Conservation (phyloP, 2,329 filamentous ascomycete genomes). For the Cryphonectria carpinicola region DNA sequence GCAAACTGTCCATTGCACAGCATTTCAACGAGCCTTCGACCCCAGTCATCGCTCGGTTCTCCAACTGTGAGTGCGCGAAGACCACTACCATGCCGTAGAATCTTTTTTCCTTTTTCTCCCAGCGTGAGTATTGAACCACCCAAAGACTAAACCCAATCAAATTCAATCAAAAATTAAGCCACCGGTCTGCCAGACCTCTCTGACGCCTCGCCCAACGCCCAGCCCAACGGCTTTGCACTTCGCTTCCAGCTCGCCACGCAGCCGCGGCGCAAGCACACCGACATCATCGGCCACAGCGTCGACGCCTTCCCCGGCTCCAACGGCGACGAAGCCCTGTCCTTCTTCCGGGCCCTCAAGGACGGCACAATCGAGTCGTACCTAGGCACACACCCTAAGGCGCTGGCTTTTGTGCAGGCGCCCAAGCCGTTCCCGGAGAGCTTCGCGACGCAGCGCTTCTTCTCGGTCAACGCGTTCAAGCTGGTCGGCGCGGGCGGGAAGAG, state of each 20-base stretch:
- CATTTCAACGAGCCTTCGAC: constrained; percentile 52
- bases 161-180: constrained; percentile 36
- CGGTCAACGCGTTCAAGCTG: constrained; percentile 55
- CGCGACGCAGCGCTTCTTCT: constrained; percentile 51
- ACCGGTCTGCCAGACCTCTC: constrained; percentile 55
- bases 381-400: constrained; percentile 48
- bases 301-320: constrained; percentile 56
- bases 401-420: constrained; percentile 50
- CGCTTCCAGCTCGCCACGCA: constrained; percentile 49
- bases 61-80: constrained; percentile 36
- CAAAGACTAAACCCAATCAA: not conserved
- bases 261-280: constrained; percentile 53
- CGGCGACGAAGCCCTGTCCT: constrained; percentile 55
- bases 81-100: not conserved
- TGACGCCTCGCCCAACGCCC: constrained; percentile 50
- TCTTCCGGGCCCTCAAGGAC: constrained; percentile 48
- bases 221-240: constrained; percentile 53
- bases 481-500: constrained; percentile 43
- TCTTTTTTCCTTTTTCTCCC: not conserved
- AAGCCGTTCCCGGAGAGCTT: constrained; percentile 56
- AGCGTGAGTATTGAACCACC: too few relatives aligned
- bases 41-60: constrained; percentile 54
- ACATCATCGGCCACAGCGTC: constrained; percentile 58
- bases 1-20: constrained; percentile 48
- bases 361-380: constrained; percentile 48